phyloP scores from a whole-genome alignment of 768 basidiomycete genomes.

The Leccinum subtestaceum region DNA sequence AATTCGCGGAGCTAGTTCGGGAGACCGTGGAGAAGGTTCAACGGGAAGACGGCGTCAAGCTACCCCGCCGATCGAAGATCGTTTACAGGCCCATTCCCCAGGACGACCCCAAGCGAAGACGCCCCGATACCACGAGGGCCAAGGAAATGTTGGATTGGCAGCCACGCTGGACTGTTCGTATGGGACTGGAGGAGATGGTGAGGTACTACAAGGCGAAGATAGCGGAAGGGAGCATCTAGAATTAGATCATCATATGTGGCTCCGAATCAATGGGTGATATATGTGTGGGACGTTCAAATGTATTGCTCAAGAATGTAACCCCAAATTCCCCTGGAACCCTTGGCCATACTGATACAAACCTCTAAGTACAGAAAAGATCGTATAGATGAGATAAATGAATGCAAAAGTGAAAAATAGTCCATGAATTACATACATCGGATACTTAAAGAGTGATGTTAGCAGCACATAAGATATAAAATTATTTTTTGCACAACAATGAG shows the following conservation, averaged over 20 bases:
- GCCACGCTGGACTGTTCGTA: constrained; percentile 87
- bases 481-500: constrained; percentile 11
- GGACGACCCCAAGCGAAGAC: constrained; percentile 92
- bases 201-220: constrained; percentile 90
- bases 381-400: constrained; percentile 11
- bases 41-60: constrained; percentile 66
- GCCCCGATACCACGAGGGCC: constrained; percentile 90
- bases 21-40: constrained; percentile 94
- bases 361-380: constrained; percentile 16
- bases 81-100: constrained; percentile 80
- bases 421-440: constrained; percentile 12
- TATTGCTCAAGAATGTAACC: neutral
- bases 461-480: constrained; percentile 13
- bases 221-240: constrained; percentile 75
- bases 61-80: constrained; percentile 55
- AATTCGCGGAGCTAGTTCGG: constrained; percentile 90
- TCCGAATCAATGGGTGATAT: neutral
- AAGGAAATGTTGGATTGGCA: constrained; percentile 85
- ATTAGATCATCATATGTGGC: neutral
- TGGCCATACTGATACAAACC: constrained; percentile 11
- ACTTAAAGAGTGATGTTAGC: constrained; percentile 10
- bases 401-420: constrained; percentile 1
- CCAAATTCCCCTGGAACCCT: constrained; percentile 1
- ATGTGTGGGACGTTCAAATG: neutral
- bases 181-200: constrained; percentile 95